Evolutionary conservation across 805 yeast genomes (phyloP).

Genomic region (Ogataea naganishii): DNA sequence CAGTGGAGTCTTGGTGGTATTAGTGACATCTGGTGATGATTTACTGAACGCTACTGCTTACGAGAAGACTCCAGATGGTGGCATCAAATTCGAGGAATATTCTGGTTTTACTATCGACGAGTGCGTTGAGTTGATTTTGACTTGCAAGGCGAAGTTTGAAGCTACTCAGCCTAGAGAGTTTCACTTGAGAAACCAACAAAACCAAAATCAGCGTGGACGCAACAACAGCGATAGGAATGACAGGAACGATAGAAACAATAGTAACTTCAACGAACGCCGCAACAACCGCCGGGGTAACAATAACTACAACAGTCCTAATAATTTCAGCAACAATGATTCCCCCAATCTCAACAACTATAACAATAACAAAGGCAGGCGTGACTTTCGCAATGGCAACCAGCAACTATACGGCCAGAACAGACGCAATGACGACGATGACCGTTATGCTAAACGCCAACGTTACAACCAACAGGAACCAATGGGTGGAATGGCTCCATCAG

Average conservation of each 20-base stretch:
- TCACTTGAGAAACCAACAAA: slow-evolving; percentile 6
- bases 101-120: slow-evolving; percentile 56
- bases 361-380: slow-evolving; percentile 5
- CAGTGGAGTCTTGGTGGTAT: slow-evolving; percentile 66
- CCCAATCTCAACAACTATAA: slow-evolving; percentile 4
- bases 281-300: slow-evolving; percentile 1
- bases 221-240: slow-evolving; percentile 4
- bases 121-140: slow-evolving; percentile 46
- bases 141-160: slow-evolving; percentile 29
- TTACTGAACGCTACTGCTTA: slow-evolving; percentile 66
- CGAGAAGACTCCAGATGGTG: slow-evolving; percentile 59
- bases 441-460: slow-evolving; percentile 11
- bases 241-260: slow-evolving; percentile 3
- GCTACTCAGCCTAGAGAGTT: slow-evolving; percentile 10
- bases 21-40: slow-evolving; percentile 48
- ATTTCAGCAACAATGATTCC: slow-evolving; percentile 9
- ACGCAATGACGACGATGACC: slow-evolving; percentile 8
- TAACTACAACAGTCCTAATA: slow-evolving; percentile 6
- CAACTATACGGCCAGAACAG: slow-evolving; percentile 7
- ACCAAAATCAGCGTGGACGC: slow-evolving; percentile 3
- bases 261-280: slow-evolving; percentile 2
- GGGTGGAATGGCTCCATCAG: slow-evolving; percentile 5
- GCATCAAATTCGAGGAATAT: slow-evolving; percentile 78
- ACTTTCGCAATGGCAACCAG: slow-evolving; percentile 10
- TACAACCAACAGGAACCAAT: slow-evolving; percentile 7